Evolutionary conservation across 2,329 filamentous ascomycete genomes (phyloP), one percentile per base, ranked within the genome.

Genomic region (Epichloe festucae): DNA sequence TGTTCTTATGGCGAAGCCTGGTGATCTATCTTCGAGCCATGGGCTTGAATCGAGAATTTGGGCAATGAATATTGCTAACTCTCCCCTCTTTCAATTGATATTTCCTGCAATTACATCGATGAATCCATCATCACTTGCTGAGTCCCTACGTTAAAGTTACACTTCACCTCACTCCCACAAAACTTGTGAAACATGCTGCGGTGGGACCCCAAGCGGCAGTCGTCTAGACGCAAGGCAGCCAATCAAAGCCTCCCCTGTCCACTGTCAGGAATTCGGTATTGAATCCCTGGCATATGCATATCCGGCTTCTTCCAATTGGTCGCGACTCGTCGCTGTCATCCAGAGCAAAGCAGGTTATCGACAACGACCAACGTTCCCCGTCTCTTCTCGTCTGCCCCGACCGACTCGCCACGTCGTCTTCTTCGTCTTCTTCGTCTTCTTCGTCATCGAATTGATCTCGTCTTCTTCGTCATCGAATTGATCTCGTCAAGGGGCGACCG

Each of bases 251-350:
- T 10, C 5, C 12, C 11, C 4, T 53, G 5, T n/a, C 38, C 15
- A 17, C 21, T 23, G 23, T 17, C 35, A 23, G n/a, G 31, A n/a
- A 40, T 36, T 19, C n/a, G 11, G 23, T n/a, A 12, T 12, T 23
- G 17, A 14, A 46, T 39, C 46, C 49, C 31, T 44, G 41, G 17
- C 38, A 8, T 14, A n/a, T 36, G 17, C 38, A 12, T 14, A n/a
- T 36, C 23, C 31, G 46, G 39, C 43, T 14, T 15, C 50, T 21
- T 45, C 50, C 50, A 46, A 54, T 54, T 44, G 50, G 50, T 50
- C 50, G 49, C 46, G 35, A 43, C 42, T 35, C 19, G 35, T 11
- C 42, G 41, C 35, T 19, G 42, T 12, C 46, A 52, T 48, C 40
- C 39, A 5, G 21, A 45, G 34, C 34, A 7, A n/a, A 27, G 21